A percentile compares a stretch with the other conserved stretches of the same genome.
Evolutionary conservation across 768 basidiomycete species (phyloP).

Genomic region (Leccinum arenicola): DNA sequence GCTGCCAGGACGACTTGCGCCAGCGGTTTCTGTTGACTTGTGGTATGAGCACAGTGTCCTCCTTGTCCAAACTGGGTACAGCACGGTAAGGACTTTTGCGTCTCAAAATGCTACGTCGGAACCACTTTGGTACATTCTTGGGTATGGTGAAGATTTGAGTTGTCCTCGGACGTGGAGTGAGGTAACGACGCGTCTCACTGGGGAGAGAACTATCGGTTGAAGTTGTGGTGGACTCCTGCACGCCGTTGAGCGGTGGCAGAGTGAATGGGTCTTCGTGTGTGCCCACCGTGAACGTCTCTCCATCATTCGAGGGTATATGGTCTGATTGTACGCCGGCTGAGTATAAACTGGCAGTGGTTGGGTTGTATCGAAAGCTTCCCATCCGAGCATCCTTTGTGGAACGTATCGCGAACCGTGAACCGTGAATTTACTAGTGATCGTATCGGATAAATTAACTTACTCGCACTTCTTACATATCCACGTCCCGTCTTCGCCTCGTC

Average conservation of each 20-base stretch:
- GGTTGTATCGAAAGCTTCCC: conserved; percentile 2
- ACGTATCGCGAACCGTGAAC: conserved; percentile 28
- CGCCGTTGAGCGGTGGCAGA: neutral
- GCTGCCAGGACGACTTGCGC: neutral
- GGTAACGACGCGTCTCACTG: neutral
- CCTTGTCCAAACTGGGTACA: neutral
- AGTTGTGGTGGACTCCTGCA: neutral
- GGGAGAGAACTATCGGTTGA: conserved; percentile 1
- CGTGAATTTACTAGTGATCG: conserved; percentile 22
- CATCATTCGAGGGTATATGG: conserved; percentile 23
- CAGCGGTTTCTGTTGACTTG: neutral
- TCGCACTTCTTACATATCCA: no score
- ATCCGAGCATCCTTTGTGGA: conserved; percentile 13
- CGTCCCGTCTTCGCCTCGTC: no score
- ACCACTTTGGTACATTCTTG: conserved; percentile 12
- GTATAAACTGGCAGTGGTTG: neutral
- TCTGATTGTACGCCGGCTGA: conserved; percentile 5
- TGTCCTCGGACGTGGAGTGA: neutral
- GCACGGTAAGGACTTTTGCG: conserved; percentile 7
- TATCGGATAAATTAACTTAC: no score
- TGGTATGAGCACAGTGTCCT: neutral
- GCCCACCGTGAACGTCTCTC: conserved; percentile 25
- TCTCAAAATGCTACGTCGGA: conserved; percentile 21
- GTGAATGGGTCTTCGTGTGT: conserved; percentile 25
- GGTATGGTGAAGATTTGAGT: neutral